Evolutionary conservation across 225 moss, liverwort and hornwort species (phyloP).

Genomic region (Takakia lepidozioides): DNA sequence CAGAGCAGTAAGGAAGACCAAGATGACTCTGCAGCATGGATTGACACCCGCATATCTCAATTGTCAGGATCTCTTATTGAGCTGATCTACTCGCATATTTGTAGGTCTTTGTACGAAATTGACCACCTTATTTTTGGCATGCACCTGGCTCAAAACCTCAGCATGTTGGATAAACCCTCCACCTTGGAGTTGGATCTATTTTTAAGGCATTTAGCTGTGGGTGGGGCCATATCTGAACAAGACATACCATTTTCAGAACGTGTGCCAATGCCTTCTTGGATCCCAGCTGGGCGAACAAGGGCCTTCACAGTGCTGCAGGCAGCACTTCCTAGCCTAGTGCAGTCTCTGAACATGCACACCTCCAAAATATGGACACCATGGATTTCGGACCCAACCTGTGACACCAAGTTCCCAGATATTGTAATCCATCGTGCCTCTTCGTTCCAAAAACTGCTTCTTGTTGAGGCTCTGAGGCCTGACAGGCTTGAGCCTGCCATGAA

Average conservation of each 20-base stretch:
- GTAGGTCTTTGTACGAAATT: constrained; percentile 16
- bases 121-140: constrained; percentile 21
- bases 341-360: constrained; percentile 19
- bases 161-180: constrained; percentile 3
- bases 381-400: constrained; percentile 4
- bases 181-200: constrained; percentile 14
- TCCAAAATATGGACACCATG: constrained; percentile 11
- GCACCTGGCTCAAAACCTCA: constrained; percentile 14
- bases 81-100: constrained; percentile 14
- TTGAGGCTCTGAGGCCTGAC: constrained; percentile 21
- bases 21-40: not conserved
- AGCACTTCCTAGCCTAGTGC: constrained; percentile 16
- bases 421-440: constrained; percentile 13
- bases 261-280: constrained; percentile 11
- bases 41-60: constrained; percentile 1
- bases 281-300: constrained; percentile 8
- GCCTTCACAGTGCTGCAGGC: constrained; percentile 12
- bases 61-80: constrained; percentile 11
- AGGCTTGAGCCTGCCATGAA: constrained; percentile 23
- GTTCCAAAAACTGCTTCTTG: constrained; percentile 20
- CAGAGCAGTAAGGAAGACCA: not conserved
- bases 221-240: not conserved
- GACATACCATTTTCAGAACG: constrained; percentile 2
- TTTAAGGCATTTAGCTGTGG: constrained; percentile 4
- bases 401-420: constrained; percentile 13